Evolutionary conservation across 306 rosid species (phyloP).

Genomic region (Luffa acutangula): DNA sequence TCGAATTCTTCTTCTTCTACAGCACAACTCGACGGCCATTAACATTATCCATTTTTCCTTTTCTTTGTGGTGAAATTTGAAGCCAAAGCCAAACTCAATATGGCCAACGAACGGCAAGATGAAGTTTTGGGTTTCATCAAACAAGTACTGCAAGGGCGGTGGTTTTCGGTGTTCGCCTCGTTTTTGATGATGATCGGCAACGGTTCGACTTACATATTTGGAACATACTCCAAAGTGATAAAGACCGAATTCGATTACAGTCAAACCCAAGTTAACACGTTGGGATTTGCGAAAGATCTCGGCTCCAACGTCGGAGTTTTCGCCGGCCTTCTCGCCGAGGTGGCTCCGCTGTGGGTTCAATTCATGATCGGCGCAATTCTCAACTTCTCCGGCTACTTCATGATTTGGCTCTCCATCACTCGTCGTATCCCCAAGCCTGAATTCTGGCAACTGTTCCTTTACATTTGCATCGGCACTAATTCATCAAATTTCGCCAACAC

Average conservation of each 20-base stretch:
- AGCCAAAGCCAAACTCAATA: no score
- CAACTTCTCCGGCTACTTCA: not conserved
- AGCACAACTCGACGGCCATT: no score
- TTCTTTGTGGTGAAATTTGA: no score
- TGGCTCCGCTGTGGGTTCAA: not conserved
- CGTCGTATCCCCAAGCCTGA: not conserved
- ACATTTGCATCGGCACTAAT: not conserved
- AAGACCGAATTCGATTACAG: not conserved
- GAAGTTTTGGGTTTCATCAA: not conserved
- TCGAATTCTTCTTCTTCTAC: no score
- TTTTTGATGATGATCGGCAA: not conserved
- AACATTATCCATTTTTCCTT: no score
- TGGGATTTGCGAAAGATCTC: not conserved
- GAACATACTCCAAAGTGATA: not conserved
- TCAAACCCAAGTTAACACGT: not conserved
- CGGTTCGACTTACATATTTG: not conserved
- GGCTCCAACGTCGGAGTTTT: not conserved
- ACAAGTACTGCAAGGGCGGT: not conserved
- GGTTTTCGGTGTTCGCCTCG: not conserved
- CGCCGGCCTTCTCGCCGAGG: not conserved
- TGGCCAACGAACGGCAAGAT: no score
- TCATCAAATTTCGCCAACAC: not conserved
- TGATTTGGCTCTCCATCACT: not conserved
- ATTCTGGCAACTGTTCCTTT: not conserved
- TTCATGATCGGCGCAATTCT: not conserved